A percentile compares a stretch with the other conserved stretches of the same genome.
Evolutionary conservation across 345 rosid species (phyloP).

Genomic region (Linum trigynum): DNA sequence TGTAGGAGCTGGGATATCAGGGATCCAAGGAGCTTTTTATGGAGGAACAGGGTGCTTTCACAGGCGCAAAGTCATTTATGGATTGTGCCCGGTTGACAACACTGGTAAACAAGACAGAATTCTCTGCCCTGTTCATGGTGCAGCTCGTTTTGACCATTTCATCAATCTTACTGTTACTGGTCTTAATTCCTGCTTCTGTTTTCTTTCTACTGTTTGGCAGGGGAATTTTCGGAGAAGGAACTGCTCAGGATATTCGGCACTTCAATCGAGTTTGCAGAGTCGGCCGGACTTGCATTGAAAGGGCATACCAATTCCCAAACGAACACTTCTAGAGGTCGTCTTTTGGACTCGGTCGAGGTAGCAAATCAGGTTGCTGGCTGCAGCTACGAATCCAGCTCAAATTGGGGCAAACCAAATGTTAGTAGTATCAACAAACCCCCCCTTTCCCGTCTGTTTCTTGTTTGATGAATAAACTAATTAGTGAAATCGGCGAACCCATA

Average conservation of each 20-base stretch:
- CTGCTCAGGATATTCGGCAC: conserved; percentile 31
- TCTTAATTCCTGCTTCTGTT: neutral
- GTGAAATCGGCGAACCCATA: neutral
- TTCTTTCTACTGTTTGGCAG: conserved; percentile 9
- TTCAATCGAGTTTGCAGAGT: conserved; percentile 32
- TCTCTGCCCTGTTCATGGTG: conserved; percentile 17
- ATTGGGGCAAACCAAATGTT: conserved; percentile 50
- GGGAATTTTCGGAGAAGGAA: conserved; percentile 13
- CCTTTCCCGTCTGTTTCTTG: neutral
- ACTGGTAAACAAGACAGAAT: conserved; percentile 7
- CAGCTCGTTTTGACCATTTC: no score
- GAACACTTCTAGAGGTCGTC: neutral
- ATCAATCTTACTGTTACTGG: neutral
- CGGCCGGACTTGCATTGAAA: conserved; percentile 34
- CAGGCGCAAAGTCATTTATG: conserved; percentile 52
- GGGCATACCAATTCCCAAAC: conserved; percentile 18
- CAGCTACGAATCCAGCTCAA: conserved; percentile 34
- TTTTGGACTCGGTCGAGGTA: conserved; percentile 21
- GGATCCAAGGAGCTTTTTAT: conserved; percentile 48
- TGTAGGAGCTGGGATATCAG: conserved; percentile 28
- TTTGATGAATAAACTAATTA: no score
- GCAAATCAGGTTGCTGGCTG: conserved; percentile 38
- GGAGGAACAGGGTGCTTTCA: conserved; percentile 55
- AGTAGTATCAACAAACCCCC: neutral
- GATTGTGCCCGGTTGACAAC: conserved; percentile 25